Conservation (phyloP, 2,329 filamentous ascomycete species). For the Aspergillus felis region DNA sequence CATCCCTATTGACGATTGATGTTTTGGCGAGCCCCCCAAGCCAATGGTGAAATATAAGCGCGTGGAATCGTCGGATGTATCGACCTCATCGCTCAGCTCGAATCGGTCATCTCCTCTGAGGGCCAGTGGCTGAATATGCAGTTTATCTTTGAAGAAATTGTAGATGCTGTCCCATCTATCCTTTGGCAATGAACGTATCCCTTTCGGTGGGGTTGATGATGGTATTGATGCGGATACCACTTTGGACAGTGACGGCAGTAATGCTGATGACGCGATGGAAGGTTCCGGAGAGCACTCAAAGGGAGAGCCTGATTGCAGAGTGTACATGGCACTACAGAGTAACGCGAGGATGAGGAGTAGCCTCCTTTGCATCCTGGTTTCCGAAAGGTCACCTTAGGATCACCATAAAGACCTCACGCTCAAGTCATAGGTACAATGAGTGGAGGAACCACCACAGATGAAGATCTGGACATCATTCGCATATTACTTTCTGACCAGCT, state of each 20-base stretch:
- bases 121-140: background rate
- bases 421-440: background rate
- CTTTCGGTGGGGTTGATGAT: background rate
- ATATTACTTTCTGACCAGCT: background rate
- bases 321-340: background rate
- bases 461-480: background rate
- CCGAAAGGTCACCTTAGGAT: background rate
- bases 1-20: background rate
- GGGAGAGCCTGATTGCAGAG: background rate
- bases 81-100: background rate
- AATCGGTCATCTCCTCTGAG: no score
- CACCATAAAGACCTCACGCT: background rate
- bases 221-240: background rate
- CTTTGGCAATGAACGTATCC: background rate
- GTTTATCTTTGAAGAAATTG: background rate
- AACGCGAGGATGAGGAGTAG: background rate
- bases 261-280: background rate
- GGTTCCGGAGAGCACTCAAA: background rate
- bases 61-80: background rate
- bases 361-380: background rate
- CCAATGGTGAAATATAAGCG: background rate
- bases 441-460: background rate
- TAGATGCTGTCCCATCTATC: background rate
- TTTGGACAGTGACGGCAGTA: background rate
- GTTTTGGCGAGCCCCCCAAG: background rate